Evolutionary conservation across 2,329 filamentous ascomycete species (phyloP), one percentile per base, ranked within the genome.

Genomic region (Dothideomycetes sp.): DNA sequence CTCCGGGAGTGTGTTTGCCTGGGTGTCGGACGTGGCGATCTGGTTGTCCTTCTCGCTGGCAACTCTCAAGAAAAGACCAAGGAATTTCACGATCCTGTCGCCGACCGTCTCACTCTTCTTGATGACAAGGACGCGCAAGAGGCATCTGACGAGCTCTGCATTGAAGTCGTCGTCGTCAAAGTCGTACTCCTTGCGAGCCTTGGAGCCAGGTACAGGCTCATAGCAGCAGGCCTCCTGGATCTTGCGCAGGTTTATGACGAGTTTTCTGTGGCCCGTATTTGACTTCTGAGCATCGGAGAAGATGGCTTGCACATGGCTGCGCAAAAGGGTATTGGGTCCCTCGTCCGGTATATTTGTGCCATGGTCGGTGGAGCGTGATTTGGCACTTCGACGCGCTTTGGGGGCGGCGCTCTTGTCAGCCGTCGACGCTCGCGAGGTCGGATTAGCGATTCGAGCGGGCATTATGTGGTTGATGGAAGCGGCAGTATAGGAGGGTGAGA

Each of bases 91-190:
- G 12, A 83, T 74, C 52, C 84, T 79, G 58, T 96, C 89, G 17
- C 87, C 91, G 2, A 84, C 88, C 11, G 75, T 71, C 63, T 98
- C 91, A 29, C 84, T 81, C 69, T 95, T 96, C 69, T 89, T 94
- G 42, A 96, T 79, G 1, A 81, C 76, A 68, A 98, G 75, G 37
- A 89, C 73, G 40, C 87, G 75, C 49, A 93, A 61, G 17, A 94
- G 73, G 55, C 87, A 95, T 55, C 91, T 75, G 41, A 79, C 73
- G 42, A 96, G 78, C 59, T 98, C 89, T 19, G 70, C 66, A 53
- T 91, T 94, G 66, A 98, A 96, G 42, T 91, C 81, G 36, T 80
- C 74, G 58, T 94, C 87, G 33, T 85, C 79, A 46, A 88, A 84
- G 9, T 86, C 81, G 48, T 79, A 73, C 9, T 72, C 65, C 3